Conservation (phyloP, 345 rosid species). For the Pugionium cornutum region DNA sequence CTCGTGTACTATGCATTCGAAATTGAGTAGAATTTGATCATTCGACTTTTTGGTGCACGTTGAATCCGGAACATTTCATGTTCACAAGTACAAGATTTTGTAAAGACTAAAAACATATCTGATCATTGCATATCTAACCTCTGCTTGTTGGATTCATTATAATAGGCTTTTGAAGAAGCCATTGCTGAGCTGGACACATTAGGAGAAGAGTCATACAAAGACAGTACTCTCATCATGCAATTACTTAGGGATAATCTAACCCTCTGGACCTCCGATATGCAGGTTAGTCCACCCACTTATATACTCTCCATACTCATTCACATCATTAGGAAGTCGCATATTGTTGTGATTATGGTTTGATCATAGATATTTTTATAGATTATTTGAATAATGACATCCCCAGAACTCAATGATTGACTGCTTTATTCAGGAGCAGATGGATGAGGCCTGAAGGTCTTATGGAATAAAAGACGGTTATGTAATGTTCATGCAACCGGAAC, state of each 20-base stretch:
- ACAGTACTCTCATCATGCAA: constrained; percentile 69
- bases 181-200: constrained; percentile 68
- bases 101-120: not conserved
- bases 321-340: too few relatives aligned
- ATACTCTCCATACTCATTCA: not conserved
- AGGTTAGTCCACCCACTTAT: constrained; percentile 40
- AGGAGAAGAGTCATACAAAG: constrained; percentile 69
- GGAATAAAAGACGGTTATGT: constrained; percentile 29
- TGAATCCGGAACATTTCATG: not conserved
- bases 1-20: not conserved
- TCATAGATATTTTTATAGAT: constrained; percentile 18
- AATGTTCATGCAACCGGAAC: constrained; percentile 13
- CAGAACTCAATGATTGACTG: constrained; percentile 24
- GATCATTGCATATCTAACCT: not conserved
- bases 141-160: constrained; percentile 7
- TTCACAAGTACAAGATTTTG: constrained; percentile 8
- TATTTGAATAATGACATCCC: not conserved
- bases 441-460: constrained; percentile 43
- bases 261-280: constrained; percentile 66
- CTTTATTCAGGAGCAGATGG: constrained; percentile 52
- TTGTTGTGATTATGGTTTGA: not conserved
- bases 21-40: constrained; percentile 3
- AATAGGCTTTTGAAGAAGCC: constrained; percentile 71
- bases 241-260: constrained; percentile 63
- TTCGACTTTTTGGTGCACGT: not conserved